phyloP scores from a whole-genome alignment of 202 grass and related monocot species.

The Panicum virgatum region DNA sequence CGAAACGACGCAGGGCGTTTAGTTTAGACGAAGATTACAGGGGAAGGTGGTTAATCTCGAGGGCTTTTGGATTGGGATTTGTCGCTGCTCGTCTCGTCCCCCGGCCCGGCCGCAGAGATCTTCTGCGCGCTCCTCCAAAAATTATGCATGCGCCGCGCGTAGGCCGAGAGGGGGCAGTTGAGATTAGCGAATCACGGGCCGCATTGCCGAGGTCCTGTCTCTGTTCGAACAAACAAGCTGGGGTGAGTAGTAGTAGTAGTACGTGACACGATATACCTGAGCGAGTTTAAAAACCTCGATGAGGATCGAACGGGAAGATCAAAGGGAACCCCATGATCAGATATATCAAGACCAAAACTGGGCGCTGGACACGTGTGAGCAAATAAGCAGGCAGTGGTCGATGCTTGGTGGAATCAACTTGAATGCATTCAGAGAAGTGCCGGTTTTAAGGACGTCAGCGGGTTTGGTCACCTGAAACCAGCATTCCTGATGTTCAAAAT shows the following conservation, averaged over 20 bases:
- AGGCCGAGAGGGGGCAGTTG: background rate
- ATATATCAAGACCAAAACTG: background rate
- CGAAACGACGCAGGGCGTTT: background rate
- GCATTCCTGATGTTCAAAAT: no score
- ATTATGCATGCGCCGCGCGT: background rate
- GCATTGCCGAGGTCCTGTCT: background rate
- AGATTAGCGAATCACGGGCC: background rate
- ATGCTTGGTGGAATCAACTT: no score
- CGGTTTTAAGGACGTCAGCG: no score
- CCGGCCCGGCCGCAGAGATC: background rate
- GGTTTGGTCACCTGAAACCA: no score
- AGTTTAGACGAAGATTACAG: background rate
- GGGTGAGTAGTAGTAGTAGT: no score
- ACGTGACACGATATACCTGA: background rate
- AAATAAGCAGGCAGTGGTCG: background rate
- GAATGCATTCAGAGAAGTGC: no score
- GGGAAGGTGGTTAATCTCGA: conserved; percentile 4
- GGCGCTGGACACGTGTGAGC: background rate
- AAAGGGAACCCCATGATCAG: no score
- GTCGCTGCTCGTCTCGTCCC: no score
- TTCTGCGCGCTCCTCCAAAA: background rate
- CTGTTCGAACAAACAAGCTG: background rate
- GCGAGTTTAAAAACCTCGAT: background rate
- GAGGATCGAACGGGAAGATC: background rate
- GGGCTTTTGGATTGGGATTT: background rate